Conservation (phyloP, 352 stramenopile species). For the Phytophthora lateralis region DNA sequence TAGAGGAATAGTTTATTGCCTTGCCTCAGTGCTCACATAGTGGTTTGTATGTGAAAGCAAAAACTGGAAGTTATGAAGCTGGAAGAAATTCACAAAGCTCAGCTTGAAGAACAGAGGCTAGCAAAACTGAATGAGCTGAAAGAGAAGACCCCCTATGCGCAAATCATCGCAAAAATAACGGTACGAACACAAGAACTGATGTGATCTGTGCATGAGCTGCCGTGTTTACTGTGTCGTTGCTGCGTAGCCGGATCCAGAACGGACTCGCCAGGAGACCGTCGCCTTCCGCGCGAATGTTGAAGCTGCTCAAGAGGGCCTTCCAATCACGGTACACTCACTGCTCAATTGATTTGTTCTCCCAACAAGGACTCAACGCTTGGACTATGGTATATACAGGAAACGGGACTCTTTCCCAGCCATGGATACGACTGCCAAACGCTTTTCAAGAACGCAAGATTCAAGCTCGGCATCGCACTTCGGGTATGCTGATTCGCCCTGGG, state of each 20-base stretch:
- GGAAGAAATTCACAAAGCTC: conserved; percentile 32
- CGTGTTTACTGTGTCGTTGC: background rate
- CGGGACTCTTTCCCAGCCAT: conserved; percentile 69
- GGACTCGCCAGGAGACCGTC: conserved; percentile 68
- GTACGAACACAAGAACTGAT: conserved; percentile 24
- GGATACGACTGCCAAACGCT: conserved; percentile 80
- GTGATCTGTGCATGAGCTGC: background rate
- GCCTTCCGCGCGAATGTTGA: conserved; percentile 75
- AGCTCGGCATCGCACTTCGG: conserved; percentile 72
- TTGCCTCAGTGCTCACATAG: background rate
- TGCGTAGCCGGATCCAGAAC: conserved; percentile 61
- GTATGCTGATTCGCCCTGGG: conserved; percentile 25
- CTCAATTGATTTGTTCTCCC: background rate
- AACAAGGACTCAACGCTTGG: background rate
- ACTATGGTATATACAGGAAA: conserved; percentile 45
- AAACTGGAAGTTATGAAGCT: conserved; percentile 56
- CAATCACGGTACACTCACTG: conserved; percentile 45
- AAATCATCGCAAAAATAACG: conserved; percentile 60
- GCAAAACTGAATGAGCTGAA: conserved; percentile 67
- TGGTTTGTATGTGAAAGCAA: conserved; percentile 32
- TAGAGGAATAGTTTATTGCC: background rate
- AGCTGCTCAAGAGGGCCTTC: conserved; percentile 57
- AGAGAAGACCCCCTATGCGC: conserved; percentile 70
- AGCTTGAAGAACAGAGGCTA: conserved; percentile 41
- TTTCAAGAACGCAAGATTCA: conserved; percentile 85